Conservation (phyloP, 768 basidiomycete genomes). For the Sporobolomyces phaffii region DNA sequence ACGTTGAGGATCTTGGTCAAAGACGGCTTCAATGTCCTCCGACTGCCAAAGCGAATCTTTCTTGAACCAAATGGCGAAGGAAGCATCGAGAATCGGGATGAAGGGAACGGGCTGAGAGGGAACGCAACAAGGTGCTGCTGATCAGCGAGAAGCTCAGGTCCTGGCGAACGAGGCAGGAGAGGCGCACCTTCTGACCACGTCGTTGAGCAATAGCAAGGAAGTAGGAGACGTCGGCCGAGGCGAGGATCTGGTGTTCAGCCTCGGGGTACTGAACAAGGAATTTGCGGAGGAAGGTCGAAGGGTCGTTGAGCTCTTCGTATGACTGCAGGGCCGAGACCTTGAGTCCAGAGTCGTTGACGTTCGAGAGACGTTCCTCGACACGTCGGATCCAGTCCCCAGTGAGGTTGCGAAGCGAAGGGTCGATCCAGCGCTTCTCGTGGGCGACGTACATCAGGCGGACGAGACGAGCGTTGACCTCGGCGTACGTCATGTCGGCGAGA, state of each 20-base stretch:
- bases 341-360: conserved; percentile 48
- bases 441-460: conserved; percentile 87
- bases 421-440: conserved; percentile 89
- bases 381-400: conserved; percentile 95
- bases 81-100: conserved; percentile 87
- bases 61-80: conserved; percentile 99
- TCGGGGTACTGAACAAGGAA: conserved; percentile 80
- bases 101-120: conserved; percentile 69
- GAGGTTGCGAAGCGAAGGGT: conserved; percentile 80
- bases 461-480: conserved; percentile 87
- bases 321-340: conserved; percentile 81
- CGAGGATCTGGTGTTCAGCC: conserved; percentile 76
- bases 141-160: neutral
- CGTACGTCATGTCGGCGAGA: conserved; percentile 95
- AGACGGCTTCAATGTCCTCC: conserved; percentile 96
- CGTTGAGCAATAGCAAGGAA: conserved; percentile 94
- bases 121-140: neutral
- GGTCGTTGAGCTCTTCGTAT: conserved; percentile 77
- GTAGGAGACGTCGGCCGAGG: conserved; percentile 86
- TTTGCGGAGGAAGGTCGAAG: conserved; percentile 61
- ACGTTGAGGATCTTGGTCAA: conserved; percentile 96
- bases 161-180: neutral
- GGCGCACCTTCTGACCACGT: conserved; percentile 71
- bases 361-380: conserved; percentile 49
- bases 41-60: conserved; percentile 99